Evolutionary conservation across 2,329 filamentous ascomycete genomes (phyloP).

Genomic region (Arachnopeziza araneosa): DNA sequence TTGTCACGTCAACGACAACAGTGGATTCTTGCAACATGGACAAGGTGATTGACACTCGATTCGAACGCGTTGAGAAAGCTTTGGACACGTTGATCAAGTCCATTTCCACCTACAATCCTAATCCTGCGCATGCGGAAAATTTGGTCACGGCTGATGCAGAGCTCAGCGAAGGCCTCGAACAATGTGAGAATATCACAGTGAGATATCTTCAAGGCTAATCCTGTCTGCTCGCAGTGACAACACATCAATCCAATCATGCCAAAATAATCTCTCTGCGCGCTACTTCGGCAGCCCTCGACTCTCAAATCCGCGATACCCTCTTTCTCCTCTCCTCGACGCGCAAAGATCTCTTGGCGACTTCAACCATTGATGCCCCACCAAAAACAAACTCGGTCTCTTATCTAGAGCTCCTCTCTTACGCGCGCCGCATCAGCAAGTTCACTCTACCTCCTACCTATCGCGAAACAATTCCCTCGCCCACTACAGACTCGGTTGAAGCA

Average conservation of each 20-base stretch:
- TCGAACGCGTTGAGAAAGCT: constrained; percentile 61
- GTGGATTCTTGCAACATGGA: constrained; percentile 45
- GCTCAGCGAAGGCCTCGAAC: constrained; percentile 58
- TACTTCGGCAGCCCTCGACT: constrained; percentile 59
- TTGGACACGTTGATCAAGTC: constrained; percentile 70
- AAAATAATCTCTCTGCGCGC: constrained; percentile 65
- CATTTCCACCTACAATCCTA: constrained; percentile 77
- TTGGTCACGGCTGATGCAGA: constrained; percentile 65
- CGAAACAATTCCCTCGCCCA: constrained; percentile 11
- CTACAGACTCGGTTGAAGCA: constrained; percentile 10
- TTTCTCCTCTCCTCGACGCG: constrained; percentile 65
- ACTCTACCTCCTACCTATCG: constrained; percentile 52
- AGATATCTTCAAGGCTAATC: background rate
- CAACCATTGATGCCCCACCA: constrained; percentile 50
- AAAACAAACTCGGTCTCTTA: constrained; percentile 55
- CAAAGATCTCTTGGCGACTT: constrained; percentile 62
- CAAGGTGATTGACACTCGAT: constrained; percentile 53
- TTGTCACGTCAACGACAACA: background rate
- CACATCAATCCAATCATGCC: constrained; percentile 68
- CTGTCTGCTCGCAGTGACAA: constrained; percentile 52
- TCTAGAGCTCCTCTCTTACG: constrained; percentile 69
- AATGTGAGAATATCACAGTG: constrained; percentile 42
- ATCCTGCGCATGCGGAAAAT: constrained; percentile 59
- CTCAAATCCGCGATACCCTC: constrained; percentile 66
- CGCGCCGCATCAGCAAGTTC: constrained; percentile 72